These are phyloP conservation scores for Ophiostoma pallidulum DNA, from an alignment of 2,329 filamentous ascomycete genomes.

Conservation along the genomic window DNA sequence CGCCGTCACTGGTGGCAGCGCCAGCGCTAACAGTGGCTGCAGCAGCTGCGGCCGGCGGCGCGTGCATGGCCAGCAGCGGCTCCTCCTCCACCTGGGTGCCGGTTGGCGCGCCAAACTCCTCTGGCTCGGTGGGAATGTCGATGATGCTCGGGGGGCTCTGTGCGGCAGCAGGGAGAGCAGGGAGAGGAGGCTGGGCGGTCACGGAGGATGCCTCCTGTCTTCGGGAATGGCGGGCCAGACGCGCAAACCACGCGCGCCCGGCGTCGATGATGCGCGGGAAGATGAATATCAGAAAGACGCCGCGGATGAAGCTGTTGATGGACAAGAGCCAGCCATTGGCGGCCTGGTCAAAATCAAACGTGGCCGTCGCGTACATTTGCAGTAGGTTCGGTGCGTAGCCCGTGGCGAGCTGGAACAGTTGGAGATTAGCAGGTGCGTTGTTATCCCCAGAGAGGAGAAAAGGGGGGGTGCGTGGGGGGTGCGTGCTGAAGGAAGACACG, in stretches of 20 bases:
- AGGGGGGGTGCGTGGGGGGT: background rate
- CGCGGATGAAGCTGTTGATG: constrained; percentile 44
- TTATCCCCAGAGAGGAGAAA: background rate
- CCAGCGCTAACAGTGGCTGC: too few species aligned
- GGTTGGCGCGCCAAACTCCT: constrained; percentile 32
- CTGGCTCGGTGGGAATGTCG: constrained; percentile 28
- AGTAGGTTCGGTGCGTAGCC: constrained; percentile 56
- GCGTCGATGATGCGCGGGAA: constrained; percentile 42
- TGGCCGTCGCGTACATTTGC: constrained; percentile 49
- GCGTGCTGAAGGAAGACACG: too few species aligned
- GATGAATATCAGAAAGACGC: constrained; percentile 44
- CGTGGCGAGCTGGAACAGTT: constrained; percentile 49
- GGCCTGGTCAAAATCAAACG: constrained; percentile 44
- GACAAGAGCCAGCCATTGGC: constrained; percentile 50
- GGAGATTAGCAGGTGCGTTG: too few species aligned
- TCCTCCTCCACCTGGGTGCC: constrained; percentile 36
- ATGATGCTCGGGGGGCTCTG: too few species aligned
- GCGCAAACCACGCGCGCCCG: constrained; percentile 22
- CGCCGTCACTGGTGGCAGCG: too few species aligned
- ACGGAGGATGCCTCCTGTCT: too few species aligned
- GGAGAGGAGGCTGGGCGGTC: too few species aligned
- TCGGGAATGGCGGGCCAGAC: background rate
- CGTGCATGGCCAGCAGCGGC: constrained; percentile 29
- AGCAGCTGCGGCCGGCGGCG: too few species aligned
- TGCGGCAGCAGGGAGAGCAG: too few species aligned